Base-by-base conservation (phyloP, 2,329 filamentous ascomycete species). In the Byssoonygena ceratinophila region DNA sequence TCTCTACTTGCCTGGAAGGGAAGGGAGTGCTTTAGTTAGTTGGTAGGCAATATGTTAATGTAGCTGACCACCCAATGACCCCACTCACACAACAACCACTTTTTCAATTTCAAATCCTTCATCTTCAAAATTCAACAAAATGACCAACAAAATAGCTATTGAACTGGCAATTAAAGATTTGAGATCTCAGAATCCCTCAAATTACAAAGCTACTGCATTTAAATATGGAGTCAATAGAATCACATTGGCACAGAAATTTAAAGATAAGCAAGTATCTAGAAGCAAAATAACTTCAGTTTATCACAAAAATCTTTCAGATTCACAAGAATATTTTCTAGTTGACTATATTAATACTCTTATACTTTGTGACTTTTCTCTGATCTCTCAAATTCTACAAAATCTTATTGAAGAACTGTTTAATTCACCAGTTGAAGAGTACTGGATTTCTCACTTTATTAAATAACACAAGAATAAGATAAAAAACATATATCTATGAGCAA, bases 81-180 rank as follows among this genome's bases (percentile, higher is more conserved):
- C n/a, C n/a, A n/a, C n/a, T n/a, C n/a, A n/a, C n/a, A n/a, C n/a
- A n/a, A n/a, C n/a, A n/a, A n/a, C n/a, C n/a, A n/a, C n/a, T n/a
- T n/a, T n/a, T n/a, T n/a, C n/a, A n/a, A n/a, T n/a, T n/a, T n/a
- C n/a, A n/a, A n/a, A n/a, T n/a, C n/a, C n/a, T n/a, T n/a, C n/a
- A n/a, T n/a, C n/a, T n/a, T n/a, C n/a, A n/a, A n/a, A n/a, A n/a
- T n/a, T n/a, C n/a, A n/a, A n/a, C n/a, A n/a, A n/a, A n/a, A n/a
- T n/a, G n/a, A n/a, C n/a, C n/a, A n/a, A n/a, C n/a, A n/a, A n/a
- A n/a, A n/a, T n/a, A n/a, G n/a, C n/a, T n/a, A n/a, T n/a, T n/a
- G n/a, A n/a, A n/a, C n/a, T n/a, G n/a, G n/a, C 39, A 22, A 50
- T 54, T 54, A 23, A 45, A 40, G 46, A 54, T 51, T 51, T 51